Percentiles rank a stretch among this genome's conserved stretches.
phyloP scores from a whole-genome alignment of 129 eudicot genomes.

The Daucus carota region DNA sequence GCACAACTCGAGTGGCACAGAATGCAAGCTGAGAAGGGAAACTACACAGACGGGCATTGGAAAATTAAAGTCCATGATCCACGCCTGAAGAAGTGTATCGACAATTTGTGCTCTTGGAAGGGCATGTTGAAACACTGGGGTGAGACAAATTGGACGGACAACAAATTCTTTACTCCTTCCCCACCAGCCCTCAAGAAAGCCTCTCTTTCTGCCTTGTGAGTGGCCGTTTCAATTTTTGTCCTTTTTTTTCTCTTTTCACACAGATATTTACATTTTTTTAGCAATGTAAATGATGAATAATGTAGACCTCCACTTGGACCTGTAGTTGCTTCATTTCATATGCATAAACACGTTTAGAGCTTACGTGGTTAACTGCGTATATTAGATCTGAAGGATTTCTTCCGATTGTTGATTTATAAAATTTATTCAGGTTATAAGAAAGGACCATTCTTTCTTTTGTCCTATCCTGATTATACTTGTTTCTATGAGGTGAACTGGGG shows the following conservation, averaged over 20 bases:
- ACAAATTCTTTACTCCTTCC: slow-evolving; percentile 13
- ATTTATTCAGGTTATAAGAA: not conserved
- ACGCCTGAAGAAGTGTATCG: slow-evolving; percentile 38
- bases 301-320: not conserved
- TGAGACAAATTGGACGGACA: slow-evolving; percentile 47
- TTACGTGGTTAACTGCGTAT: not conserved
- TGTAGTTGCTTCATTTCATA: not conserved
- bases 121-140: slow-evolving; percentile 58
- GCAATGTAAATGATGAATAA: slow-evolving; percentile 2
- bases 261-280: not conserved
- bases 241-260: not conserved
- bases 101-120: slow-evolving; percentile 43
- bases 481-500: not conserved
- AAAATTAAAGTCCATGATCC: slow-evolving; percentile 20
- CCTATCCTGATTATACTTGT: not conserved
- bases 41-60: slow-evolving; percentile 51
- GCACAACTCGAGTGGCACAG: slow-evolving; percentile 58
- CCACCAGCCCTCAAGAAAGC: slow-evolving; percentile 24
- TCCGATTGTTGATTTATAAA: not conserved
- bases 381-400: not conserved
- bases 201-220: slow-evolving; percentile 19
- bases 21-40: slow-evolving; percentile 44
- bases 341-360: slow-evolving; percentile 4
- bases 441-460: not conserved
- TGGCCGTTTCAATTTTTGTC: not conserved